These are phyloP conservation scores for Sugiyamaella qingdaonensis DNA, from an alignment of 805 yeast species.

Conservation along the genomic window DNA sequence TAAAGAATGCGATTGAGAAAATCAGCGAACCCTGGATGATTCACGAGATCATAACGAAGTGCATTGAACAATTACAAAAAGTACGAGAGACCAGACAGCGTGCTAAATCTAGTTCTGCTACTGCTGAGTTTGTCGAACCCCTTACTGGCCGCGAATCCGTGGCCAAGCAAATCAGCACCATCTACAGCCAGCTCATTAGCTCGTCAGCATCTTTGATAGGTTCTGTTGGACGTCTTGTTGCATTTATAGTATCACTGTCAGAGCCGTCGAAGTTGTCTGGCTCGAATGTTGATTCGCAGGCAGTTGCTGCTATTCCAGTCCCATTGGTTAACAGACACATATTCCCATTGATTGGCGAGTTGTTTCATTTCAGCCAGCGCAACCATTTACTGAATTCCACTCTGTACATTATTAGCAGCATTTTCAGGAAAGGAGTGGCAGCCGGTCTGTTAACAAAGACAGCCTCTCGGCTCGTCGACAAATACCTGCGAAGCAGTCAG, in stretches of 20 bases:
- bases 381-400: conserved; percentile 17
- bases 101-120: background rate
- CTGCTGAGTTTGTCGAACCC: background rate
- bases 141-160: conserved; percentile 1
- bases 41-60: conserved; percentile 40
- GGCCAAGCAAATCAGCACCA: conserved; percentile 8
- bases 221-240: conserved; percentile 14
- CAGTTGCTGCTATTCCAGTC: background rate
- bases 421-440: conserved; percentile 17
- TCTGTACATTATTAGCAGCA: conserved; percentile 8
- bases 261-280: background rate
- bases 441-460: conserved; percentile 17
- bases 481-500: conserved; percentile 13
- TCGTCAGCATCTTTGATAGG: conserved; percentile 3
- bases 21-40: conserved; percentile 50
- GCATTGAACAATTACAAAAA: conserved; percentile 9
- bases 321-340: conserved; percentile 7
- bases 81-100: background rate
- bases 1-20: conserved; percentile 41
- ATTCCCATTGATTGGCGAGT: conserved; percentile 12
- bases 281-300: background rate
- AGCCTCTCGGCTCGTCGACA: conserved; percentile 11
- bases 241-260: conserved; percentile 15
- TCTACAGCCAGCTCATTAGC: conserved; percentile 8
- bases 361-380: conserved; percentile 10